A percentile compares a stretch with the other conserved stretches of the same genome.
Conservation (phyloP, 208 protist species). For the Lotmaria passim region DNA sequence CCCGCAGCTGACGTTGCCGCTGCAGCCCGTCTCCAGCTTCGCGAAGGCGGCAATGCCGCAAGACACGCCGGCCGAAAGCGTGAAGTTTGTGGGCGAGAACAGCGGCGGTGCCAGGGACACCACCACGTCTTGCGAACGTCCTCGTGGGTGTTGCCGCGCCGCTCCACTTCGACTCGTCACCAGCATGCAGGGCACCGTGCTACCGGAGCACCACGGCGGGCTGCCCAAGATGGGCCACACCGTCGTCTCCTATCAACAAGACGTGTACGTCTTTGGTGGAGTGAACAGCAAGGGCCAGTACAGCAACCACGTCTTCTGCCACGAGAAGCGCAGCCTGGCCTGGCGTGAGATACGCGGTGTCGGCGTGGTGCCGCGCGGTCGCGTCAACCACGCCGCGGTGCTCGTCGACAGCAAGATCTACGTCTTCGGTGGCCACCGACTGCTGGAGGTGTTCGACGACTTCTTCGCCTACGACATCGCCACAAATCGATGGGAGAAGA, state of each 20-base stretch:
- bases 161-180: slow-evolving; percentile 30
- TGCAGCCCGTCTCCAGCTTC: slow-evolving; percentile 14
- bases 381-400: slow-evolving; percentile 77
- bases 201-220: slow-evolving; percentile 72
- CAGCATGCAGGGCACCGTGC: slow-evolving; percentile 55
- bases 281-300: slow-evolving; percentile 72
- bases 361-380: slow-evolving; percentile 73
- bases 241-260: slow-evolving; percentile 69
- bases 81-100: slow-evolving; percentile 3
- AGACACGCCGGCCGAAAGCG: neutral
- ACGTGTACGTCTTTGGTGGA: slow-evolving; percentile 85
- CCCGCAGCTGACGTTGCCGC: no score
- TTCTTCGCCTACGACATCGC: slow-evolving; percentile 74
- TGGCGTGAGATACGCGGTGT: slow-evolving; percentile 83
- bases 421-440: slow-evolving; percentile 79
- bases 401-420: slow-evolving; percentile 75
- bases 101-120: no score
- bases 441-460: slow-evolving; percentile 84
- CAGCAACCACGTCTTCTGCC: slow-evolving; percentile 62
- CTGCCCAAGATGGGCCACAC: slow-evolving; percentile 83
- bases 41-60: neutral
- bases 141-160: neutral
- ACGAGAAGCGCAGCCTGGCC: slow-evolving; percentile 79
- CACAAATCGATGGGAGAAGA: slow-evolving; percentile 75
- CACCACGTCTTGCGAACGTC: neutral